Evolutionary conservation across 129 eudicot genomes (phyloP).

Genomic region (Chrysanthemum seticuspe): DNA sequence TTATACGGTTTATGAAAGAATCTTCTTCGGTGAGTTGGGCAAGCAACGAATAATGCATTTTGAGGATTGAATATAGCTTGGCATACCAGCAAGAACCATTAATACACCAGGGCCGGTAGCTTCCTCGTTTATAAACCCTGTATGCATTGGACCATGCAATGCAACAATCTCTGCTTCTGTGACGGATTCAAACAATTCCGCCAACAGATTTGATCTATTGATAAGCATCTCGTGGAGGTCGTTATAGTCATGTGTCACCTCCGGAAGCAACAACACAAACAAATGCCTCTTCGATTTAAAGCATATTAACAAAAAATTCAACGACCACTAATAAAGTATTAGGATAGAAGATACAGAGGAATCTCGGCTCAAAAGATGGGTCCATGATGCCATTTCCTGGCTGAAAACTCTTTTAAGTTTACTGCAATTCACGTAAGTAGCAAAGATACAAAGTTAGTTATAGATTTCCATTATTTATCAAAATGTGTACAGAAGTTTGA

Average conservation of each 20-base stretch:
- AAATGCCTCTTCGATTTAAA: constrained; percentile 79
- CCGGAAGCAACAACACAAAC: constrained; percentile 79
- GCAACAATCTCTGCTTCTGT: constrained; percentile 44
- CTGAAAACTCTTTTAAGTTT: too few species aligned
- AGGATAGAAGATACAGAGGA: too few species aligned
- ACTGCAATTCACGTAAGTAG: too few species aligned
- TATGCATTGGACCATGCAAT: constrained; percentile 60
- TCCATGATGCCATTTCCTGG: too few species aligned
- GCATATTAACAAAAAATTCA: not conserved
- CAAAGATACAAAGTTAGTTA: too few species aligned
- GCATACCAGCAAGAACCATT: constrained; percentile 89
- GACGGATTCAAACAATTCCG: constrained; percentile 77
- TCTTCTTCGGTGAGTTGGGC: constrained; percentile 89
- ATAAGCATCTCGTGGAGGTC: constrained; percentile 91
- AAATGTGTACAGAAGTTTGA: too few species aligned
- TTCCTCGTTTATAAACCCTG: constrained; percentile 88
- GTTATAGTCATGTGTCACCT: constrained; percentile 59
- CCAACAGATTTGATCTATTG: constrained; percentile 69
- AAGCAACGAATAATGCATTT: constrained; percentile 76
- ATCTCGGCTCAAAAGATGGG: too few species aligned
- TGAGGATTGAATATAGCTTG: constrained; percentile 82
- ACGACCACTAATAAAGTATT: too few species aligned
- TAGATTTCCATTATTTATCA: too few species aligned
- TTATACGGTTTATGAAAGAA: constrained; percentile 89
- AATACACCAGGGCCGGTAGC: constrained; percentile 97